These are phyloP conservation scores for Penicillium polonicum DNA, from an alignment of 2,329 filamentous ascomycete genomes.

Conservation along the genomic window DNA sequence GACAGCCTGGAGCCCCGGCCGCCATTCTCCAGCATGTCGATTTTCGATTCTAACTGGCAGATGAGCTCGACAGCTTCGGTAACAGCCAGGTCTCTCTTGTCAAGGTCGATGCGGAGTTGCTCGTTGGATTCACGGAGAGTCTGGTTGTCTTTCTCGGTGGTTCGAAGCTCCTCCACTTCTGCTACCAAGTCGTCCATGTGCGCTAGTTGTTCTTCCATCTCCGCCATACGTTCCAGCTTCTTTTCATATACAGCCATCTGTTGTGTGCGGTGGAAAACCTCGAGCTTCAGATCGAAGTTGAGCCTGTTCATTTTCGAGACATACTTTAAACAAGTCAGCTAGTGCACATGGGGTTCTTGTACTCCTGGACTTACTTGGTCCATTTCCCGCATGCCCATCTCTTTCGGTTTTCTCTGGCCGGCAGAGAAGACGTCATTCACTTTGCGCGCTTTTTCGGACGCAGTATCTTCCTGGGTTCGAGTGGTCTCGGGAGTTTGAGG, in stretches of 20 bases:
- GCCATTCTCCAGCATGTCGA: constrained; percentile 34
- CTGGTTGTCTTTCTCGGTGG: constrained; percentile 37
- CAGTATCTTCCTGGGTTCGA: constrained; percentile 33
- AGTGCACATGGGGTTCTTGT: background rate
- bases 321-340: constrained; percentile 34
- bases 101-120: constrained; percentile 38
- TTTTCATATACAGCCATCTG: constrained; percentile 38
- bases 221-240: constrained; percentile 38
- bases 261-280: constrained; percentile 42
- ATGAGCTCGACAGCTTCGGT: constrained; percentile 46
- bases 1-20: constrained; percentile 25
- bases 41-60: constrained; percentile 43
- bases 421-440: constrained; percentile 30
- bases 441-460: constrained; percentile 38
- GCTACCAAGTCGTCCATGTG: constrained; percentile 40
- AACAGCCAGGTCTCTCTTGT: constrained; percentile 43
- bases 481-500: constrained; percentile 29
- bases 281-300: constrained; percentile 46
- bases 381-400: constrained; percentile 46
- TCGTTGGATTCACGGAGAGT: constrained; percentile 40
- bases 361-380: constrained; percentile 35
- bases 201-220: constrained; percentile 38
- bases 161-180: constrained; percentile 40
- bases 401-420: constrained; percentile 36
- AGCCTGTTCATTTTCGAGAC: constrained; percentile 46